A percentile compares a stretch with the other conserved stretches of the same genome.
These are phyloP conservation scores for Fusarium beomiforme DNA, from an alignment of 2,329 filamentous ascomycete genomes.

Conservation along the genomic window DNA sequence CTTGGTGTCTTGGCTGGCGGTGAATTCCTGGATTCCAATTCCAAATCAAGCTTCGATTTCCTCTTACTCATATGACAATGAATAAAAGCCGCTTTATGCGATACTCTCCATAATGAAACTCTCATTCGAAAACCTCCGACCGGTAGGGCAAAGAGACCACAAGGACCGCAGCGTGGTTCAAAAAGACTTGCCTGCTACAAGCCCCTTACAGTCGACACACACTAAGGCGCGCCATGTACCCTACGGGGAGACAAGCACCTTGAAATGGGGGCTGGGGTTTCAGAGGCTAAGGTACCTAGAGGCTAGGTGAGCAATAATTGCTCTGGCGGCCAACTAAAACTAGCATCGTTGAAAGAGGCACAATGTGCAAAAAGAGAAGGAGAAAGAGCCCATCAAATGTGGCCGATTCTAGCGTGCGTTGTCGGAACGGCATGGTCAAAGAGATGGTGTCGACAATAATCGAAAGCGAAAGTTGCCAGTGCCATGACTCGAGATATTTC, in stretches of 20 bases:
- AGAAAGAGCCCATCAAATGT: neutral
- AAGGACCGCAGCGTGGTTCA: neutral
- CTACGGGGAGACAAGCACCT: neutral
- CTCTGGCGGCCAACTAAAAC: slow-evolving; percentile 4
- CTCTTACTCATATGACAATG: slow-evolving; percentile 1
- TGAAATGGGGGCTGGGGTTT: slow-evolving; percentile 5
- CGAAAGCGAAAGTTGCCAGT: slow-evolving; percentile 1
- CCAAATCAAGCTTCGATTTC: slow-evolving; percentile 6
- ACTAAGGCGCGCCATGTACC: slow-evolving; percentile 17
- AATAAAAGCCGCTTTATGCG: slow-evolving; percentile 1
- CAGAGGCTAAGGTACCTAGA: neutral
- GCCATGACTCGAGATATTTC: slow-evolving; percentile 25
- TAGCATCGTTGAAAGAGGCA: neutral
- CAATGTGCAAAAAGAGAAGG: slow-evolving; percentile 14
- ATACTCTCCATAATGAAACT: neutral
- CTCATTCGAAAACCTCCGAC: neutral
- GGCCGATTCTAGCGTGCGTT: neutral
- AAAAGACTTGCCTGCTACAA: neutral
- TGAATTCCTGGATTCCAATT: slow-evolving; percentile 11
- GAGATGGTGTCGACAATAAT: neutral
- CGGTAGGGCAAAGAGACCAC: neutral
- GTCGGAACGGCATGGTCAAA: neutral
- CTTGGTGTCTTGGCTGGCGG: slow-evolving; percentile 11
- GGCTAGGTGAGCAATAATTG: slow-evolving; percentile 3
- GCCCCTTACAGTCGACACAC: slow-evolving; percentile 1